phyloP scores from a whole-genome alignment of 495 filamentous ascomycete species.

The Penicillium mononematosum region DNA sequence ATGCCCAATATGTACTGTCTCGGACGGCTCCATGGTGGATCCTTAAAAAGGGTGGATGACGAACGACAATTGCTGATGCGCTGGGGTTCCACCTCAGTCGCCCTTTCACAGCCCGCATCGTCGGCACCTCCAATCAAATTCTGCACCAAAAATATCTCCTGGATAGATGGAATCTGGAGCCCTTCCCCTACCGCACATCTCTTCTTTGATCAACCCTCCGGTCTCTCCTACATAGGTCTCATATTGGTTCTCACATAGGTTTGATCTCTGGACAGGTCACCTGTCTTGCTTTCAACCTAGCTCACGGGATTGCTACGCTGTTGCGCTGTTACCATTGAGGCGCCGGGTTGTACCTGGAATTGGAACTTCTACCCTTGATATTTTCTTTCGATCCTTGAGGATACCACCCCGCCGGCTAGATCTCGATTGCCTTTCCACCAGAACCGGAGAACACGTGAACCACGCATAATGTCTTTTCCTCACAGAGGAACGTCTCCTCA shows the following conservation, averaged over 20 bases:
- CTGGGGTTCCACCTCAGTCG: constrained; percentile 21
- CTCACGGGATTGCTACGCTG: neutral
- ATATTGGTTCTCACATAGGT: neutral
- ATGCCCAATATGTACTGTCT: constrained; percentile 14
- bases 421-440: neutral
- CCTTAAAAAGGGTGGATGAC: constrained; percentile 18
- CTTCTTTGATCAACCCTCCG: neutral
- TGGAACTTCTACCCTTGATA: neutral
- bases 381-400: neutral
- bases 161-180: constrained; percentile 11
- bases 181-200: constrained; percentile 1
- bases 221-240: neutral
- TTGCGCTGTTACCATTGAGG: neutral
- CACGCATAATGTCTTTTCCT: constrained; percentile 22
- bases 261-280: constrained; percentile 9
- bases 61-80: constrained; percentile 17
- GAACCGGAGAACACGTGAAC: constrained; percentile 12
- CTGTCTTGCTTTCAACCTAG: neutral
- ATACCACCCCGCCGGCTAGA: neutral
- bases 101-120: constrained; percentile 16
- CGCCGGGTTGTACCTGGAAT: neutral
- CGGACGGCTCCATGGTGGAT: constrained; percentile 22
- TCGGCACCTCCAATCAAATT: constrained; percentile 26
- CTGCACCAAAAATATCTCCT: constrained; percentile 33
- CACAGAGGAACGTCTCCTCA: constrained; percentile 26